Conservation (phyloP, 495 filamentous ascomycete genomes). For the Paragyromitra xinjiangensis region DNA sequence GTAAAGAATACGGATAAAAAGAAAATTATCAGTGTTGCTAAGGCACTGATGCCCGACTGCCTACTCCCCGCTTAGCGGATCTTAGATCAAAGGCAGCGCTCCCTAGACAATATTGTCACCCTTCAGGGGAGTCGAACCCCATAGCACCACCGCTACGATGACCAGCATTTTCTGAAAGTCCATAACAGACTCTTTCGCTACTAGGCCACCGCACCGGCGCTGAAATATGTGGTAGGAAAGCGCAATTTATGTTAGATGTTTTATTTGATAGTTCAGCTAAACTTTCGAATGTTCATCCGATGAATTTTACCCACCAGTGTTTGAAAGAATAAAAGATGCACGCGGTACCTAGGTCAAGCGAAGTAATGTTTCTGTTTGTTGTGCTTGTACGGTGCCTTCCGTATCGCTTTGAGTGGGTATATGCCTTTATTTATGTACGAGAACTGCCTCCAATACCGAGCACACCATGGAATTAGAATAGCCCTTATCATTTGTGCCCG, state of each 20-base stretch:
- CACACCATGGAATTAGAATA: too few species aligned
- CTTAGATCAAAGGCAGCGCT: neutral
- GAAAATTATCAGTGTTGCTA: conserved; percentile 4
- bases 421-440: too few species aligned
- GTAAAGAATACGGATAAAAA: neutral
- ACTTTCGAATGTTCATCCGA: too few species aligned
- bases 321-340: too few species aligned
- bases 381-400: too few species aligned
- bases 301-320: too few species aligned
- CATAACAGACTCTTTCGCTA: neutral
- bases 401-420: too few species aligned
- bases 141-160: neutral
- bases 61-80: conserved; percentile 4
- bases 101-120: neutral
- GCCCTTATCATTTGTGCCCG: too few species aligned
- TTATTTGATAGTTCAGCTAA: too few species aligned
- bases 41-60: neutral
- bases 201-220: neutral
- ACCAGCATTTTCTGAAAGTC: neutral
- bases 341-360: too few species aligned
- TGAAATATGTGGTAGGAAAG: neutral
- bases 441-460: too few species aligned
- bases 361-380: too few species aligned
- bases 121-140: conserved; percentile 1
- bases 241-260: neutral